Evolutionary conservation across 352 stramenopile species (phyloP), one percentile per base, ranked within the genome.

Genomic region (Phytophthora hybrid): DNA sequence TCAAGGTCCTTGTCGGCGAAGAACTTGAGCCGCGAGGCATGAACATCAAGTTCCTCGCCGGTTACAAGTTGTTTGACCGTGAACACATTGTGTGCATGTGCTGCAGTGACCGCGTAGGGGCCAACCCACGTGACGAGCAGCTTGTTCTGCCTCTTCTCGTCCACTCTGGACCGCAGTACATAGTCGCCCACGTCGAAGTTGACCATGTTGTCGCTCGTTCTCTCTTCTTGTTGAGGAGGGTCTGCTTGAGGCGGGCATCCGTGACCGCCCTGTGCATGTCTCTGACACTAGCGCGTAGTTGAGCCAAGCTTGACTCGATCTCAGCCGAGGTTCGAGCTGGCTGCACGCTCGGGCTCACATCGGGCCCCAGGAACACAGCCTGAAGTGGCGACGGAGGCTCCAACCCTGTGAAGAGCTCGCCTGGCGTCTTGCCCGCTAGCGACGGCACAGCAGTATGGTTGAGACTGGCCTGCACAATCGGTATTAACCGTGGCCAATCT

Each of bases 161-260:
- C n/a, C n/a, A n/a, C n/a, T 58, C 62, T 32, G 6, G 63, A 71
- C 34, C 69, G 32, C 18, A 75, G 56, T 11, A 75, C 68, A 53
- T 67, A 75, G 49, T 67, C 61, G 18, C 56, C 69, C 2, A 76
- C 26, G 6, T 57, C 55, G 51, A 77, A 69, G 26, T 77, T 77
- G 49, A 77, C 49, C 16, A 66, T 39, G 39, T 69, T 64, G 6
- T 66, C 70, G 23, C 64, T 34, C 59, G 41, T 14, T 60, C 18
- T 18, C 21, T 34, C 19, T 62, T 64, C 49, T 73, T 68, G 39
- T 73, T 77, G 10, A 77, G 63, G 32, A 77, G 37, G 1, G 34
- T 68, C 14, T 69, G 53, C 53, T 73, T 77, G 0, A 70, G 37
- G 1, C 59, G 53, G 5, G 19, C 54, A 21, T 73, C 63, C 23